Percentiles rank a stretch among this genome's conserved stretches.
Conservation (phyloP, 495 filamentous ascomycete genomes). For the Aspergillus sclerotiicarbonarius region DNA sequence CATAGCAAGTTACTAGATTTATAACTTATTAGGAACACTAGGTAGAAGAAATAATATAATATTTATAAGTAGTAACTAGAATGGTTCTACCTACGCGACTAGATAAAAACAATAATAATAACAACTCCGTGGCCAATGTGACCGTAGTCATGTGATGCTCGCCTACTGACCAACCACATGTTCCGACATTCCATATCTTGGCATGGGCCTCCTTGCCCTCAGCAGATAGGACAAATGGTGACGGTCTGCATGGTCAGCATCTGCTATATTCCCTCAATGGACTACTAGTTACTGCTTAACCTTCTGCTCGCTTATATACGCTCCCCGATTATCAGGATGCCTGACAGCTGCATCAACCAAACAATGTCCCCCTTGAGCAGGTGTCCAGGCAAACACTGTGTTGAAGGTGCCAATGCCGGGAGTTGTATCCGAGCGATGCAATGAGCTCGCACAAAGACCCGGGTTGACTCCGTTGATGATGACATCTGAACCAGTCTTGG, state of each 20-base stretch:
- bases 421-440: slow-evolving; percentile 4
- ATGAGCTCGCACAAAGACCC: slow-evolving; percentile 6
- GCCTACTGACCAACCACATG: neutral
- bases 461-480: slow-evolving; percentile 10
- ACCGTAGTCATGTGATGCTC: no score
- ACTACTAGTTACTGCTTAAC: slow-evolving; percentile 5
- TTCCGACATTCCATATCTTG: slow-evolving; percentile 9
- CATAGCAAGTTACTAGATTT: no score
- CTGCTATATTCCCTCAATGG: neutral
- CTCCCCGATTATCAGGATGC: slow-evolving; percentile 1
- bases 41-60: no score
- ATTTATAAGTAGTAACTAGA: no score
- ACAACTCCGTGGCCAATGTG: no score
- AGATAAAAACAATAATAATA: no score
- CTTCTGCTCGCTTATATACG: slow-evolving; percentile 9
- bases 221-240: slow-evolving; percentile 7
- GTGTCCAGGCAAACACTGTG: slow-evolving; percentile 7
- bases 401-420: neutral
- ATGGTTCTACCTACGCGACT: no score
- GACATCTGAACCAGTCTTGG: slow-evolving; percentile 2
- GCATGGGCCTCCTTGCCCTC: neutral
- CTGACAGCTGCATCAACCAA: slow-evolving; percentile 9
- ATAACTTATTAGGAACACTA: no score
- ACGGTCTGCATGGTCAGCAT: slow-evolving; percentile 5
- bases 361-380: slow-evolving; percentile 4